Evolutionary conservation across 2,329 filamentous ascomycete species (phyloP).

Genomic region (Daldinia sp.): DNA sequence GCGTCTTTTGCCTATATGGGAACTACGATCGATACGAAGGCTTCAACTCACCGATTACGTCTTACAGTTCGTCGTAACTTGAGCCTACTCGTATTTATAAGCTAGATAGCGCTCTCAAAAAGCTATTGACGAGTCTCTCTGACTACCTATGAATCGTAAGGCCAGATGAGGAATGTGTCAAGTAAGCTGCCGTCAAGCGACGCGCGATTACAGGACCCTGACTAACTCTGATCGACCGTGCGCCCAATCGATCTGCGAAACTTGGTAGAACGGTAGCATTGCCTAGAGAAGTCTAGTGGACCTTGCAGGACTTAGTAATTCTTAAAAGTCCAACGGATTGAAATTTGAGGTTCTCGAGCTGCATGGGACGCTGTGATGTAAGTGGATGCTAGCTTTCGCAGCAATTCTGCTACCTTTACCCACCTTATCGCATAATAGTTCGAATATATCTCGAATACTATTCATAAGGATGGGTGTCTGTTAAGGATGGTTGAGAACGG

Average conservation of each 20-base stretch:
- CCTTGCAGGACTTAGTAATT: slow-evolving; percentile 42
- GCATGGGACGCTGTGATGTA: slow-evolving; percentile 31
- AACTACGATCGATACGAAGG: not conserved
- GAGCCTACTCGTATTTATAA: not conserved
- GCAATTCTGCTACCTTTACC: slow-evolving; percentile 28
- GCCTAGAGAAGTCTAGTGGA: slow-evolving; percentile 28
- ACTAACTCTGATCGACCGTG: slow-evolving; percentile 15
- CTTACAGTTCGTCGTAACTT: not conserved
- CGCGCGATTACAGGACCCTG: slow-evolving; percentile 28
- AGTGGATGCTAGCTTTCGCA: slow-evolving; percentile 21
- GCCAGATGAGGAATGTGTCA: slow-evolving; percentile 39
- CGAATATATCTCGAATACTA: too few relatives aligned
- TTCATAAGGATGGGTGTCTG: too few relatives aligned
- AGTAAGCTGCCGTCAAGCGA: slow-evolving; percentile 35
- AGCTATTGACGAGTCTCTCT: not conserved
- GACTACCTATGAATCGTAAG: not conserved
- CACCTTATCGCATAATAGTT: not conserved
- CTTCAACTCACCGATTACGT: not conserved
- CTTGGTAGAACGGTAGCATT: slow-evolving; percentile 36
- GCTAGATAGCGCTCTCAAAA: not conserved
- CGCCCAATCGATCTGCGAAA: slow-evolving; percentile 30
- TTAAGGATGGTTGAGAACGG: not conserved
- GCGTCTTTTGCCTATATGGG: not conserved
- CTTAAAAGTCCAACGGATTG: slow-evolving; percentile 22
- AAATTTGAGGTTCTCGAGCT: slow-evolving; percentile 18